Evolutionary conservation across 768 basidiomycete genomes (phyloP), one percentile per base, ranked within the genome.

Genomic region (Lanmaoa rubissima): DNA sequence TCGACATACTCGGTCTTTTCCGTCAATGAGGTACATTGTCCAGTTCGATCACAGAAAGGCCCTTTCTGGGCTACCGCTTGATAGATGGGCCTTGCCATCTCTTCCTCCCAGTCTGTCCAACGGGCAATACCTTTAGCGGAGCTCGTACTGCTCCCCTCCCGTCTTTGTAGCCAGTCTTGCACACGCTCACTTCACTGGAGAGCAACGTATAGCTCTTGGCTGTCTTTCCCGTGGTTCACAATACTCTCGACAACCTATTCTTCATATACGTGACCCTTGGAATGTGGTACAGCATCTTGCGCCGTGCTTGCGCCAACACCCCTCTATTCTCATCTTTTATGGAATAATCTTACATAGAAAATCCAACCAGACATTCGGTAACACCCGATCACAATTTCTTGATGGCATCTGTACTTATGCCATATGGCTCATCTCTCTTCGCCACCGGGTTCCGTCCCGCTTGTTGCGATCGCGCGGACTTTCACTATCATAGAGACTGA

Each of bases 11-110:
- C 73, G 71, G 64, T 40, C 41, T 57, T 61, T 69, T 38, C 73
- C 73, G 71, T 56, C 51, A 61, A 41, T 60, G 67, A 71, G 71
- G 71, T 71, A 70, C 69, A 66, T 71, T 64, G 72, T 59, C 48
- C 60, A 57, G 17, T 64, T 68, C 57, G 58, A 63, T 65, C 67
- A 62, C 64, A 35, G 45, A 28, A 53, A n/a, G n/a, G 40, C 31
- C 45, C 31, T 21, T 59, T 58, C 61, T 62, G 61, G 51, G 51
- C 48, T 47, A 60, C 57, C 40, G 60, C 49, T 38, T 60, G 58
- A 69, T 60, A 63, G 59, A 54, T 64, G 21, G 21, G 49, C 58
- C 55, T 41, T 46, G 39, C 54, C 24, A 31, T 43, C 43, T 48
- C 34, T 43, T 41, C 51, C 26, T 32, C 57, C 59, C 52, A 60